Evolutionary conservation across 371 early-diverging fungal species (phyloP), one percentile per base, ranked within the genome.

Genomic region (Lichtheimia corymbifera): DNA sequence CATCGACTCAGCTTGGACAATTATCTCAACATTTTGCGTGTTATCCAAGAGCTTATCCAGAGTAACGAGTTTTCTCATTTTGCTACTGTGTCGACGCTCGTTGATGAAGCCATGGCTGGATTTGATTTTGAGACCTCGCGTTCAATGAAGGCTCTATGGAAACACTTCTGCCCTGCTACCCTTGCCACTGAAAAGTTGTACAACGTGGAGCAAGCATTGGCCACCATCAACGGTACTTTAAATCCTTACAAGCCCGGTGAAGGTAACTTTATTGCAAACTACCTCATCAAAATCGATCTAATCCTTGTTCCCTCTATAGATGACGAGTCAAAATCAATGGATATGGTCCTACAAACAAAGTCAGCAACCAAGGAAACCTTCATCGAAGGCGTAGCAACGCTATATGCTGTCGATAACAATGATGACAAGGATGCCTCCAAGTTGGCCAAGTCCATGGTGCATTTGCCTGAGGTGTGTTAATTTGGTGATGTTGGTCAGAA

Each of bases 371-470:
- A 89, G 72, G 71, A 75, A 30, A 80, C 84, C 5, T 59, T 91
- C 18, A 68, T 91, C n/a, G 92, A 93, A 61, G 91, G 86, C 2
- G 70, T 87, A 35, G 86, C 91, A 6, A 91, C 92, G 0, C 67
- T 93, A 18, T 89, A 90, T 68, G 88, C 84, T 55, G 79, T 90
- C 5, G 86, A 90, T 61, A 84, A 88, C 54, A 78, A 76, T 17
- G 67, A 79, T 22, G 71, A 74, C 44, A 73, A 79, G 18, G 78
- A 82, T 35, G 77, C 80, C 12, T 65, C 72, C 35, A 68, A 81
- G 58, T 71, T 83, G 1, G 57, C 70, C n/a, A 78, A 79, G 52
- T 83, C 88, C 1, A 73, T 88, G 53, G 62, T 71, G 40, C 82
- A 83, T 15, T 68, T 85, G 24, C 88, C 86, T 14, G 78, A 80